phyloP scores from a whole-genome alignment of 257 asterid genomes.

The Scutellaria barbata region DNA sequence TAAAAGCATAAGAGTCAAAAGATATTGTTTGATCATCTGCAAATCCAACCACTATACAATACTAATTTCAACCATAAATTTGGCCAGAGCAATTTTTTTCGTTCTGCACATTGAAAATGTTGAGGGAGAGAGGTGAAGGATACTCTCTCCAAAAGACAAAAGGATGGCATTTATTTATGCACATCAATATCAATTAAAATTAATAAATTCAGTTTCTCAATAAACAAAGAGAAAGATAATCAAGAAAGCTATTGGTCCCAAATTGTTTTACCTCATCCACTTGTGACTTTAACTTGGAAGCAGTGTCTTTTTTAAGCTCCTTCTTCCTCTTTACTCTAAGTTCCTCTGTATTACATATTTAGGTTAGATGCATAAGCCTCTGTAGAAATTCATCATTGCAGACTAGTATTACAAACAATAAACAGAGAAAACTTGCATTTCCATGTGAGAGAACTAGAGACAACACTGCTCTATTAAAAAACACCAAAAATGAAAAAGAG shows the following conservation, averaged over 20 bases:
- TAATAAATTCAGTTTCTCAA: slow-evolving; percentile 16
- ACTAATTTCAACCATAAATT: not conserved
- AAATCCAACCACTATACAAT: slow-evolving; percentile 8
- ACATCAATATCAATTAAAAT: not conserved
- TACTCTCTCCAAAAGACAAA: slow-evolving; percentile 6
- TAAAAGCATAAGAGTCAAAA: slow-evolving; percentile 18
- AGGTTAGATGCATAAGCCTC: slow-evolving; percentile 33
- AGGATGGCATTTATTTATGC: slow-evolving; percentile 14
- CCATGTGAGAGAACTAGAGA: not conserved
- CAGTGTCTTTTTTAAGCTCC: slow-evolving; percentile 87
- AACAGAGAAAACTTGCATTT: not conserved
- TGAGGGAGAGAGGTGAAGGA: slow-evolving; percentile 5
- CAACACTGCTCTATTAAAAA: slow-evolving; percentile 11
- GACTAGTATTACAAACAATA: not conserved
- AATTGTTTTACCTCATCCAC: slow-evolving; percentile 73
- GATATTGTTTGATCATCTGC: slow-evolving; percentile 24
- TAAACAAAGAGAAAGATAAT: slow-evolving; percentile 5
- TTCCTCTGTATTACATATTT: slow-evolving; percentile 71
- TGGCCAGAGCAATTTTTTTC: slow-evolving; percentile 20
- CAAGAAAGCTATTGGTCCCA: slow-evolving; percentile 20
- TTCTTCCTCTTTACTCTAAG: slow-evolving; percentile 90
- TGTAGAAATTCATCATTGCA: slow-evolving; percentile 16
- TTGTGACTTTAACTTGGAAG: slow-evolving; percentile 76
- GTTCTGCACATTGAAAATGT: slow-evolving; percentile 7
- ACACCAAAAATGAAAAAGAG: not conserved